These are phyloP conservation scores for Collariella sp. DNA, from an alignment of 495 filamentous ascomycete genomes.

Conservation along the genomic window DNA sequence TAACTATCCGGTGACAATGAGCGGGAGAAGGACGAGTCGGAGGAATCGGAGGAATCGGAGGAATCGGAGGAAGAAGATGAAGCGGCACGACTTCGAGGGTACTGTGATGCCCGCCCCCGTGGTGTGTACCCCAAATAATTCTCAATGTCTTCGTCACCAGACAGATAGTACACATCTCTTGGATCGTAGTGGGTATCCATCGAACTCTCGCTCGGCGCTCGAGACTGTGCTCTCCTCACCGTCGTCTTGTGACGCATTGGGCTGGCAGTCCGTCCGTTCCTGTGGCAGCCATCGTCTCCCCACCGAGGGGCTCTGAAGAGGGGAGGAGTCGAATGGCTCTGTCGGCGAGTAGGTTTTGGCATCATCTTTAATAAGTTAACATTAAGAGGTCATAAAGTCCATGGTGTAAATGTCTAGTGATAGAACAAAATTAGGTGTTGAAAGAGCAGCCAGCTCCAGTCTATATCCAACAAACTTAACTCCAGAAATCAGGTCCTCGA, in stretches of 20 bases:
- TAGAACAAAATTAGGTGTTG: too few relatives aligned
- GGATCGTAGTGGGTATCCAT: conserved; percentile 11
- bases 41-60: too few relatives aligned
- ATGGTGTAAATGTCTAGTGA: too few relatives aligned
- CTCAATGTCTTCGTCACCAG: background rate
- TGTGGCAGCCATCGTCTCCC: background rate
- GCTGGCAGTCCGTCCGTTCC: background rate
- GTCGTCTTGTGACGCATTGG: background rate
- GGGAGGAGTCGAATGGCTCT: conserved; percentile 1
- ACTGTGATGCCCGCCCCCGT: background rate
- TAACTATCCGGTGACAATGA: background rate
- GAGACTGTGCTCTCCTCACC: background rate
- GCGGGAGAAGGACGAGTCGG: conserved; percentile 2
- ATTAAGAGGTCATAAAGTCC: too few relatives aligned
- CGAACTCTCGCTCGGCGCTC: background rate
- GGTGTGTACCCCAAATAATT: background rate
- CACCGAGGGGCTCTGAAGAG: background rate
- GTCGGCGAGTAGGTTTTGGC: background rate
- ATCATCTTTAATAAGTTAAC: too few relatives aligned
- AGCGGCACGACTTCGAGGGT: background rate
- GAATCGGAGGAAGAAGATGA: too few relatives aligned
- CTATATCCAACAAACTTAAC: background rate
- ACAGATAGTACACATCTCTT: conserved; percentile 9
- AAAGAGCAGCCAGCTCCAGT: too few relatives aligned
- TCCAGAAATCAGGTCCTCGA: too few relatives aligned